Base-by-base conservation (phyloP, 2,329 filamentous ascomycete genomes). In the Neoarthrinium moseri region DNA sequence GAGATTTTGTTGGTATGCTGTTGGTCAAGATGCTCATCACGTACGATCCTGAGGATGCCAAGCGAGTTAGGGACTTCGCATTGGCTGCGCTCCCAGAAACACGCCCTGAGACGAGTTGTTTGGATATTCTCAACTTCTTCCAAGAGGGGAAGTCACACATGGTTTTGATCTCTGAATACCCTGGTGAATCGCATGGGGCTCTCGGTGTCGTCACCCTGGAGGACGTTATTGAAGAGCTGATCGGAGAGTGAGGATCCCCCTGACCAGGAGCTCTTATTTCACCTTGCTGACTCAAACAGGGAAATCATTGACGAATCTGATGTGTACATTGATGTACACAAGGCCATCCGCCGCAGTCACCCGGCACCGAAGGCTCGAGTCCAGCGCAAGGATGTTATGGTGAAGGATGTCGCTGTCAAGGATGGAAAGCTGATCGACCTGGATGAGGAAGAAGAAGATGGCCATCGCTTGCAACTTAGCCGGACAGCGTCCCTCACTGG, bases 121-220 rank as follows among this genome's bases (percentile, higher is more conserved):
- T 99, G 46, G 94, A 99, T 65, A 97, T 99, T 59, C 90, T 99
- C 70, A 99, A 99, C 71, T 99, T 96, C 69, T 99, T 99, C 73
- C 94, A 99, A 67, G 94, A 99, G 73, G 94, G 94, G 58, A 99
- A 99, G 66, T 96, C 91, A 2, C 94, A 99, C 67, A 96, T 99
- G 91, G 92, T 97, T 0, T 75, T 99, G 22, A 94, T 97, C 7
- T 96, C 92, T 0, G 89, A 96, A 59, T 77, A 69, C 24, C 94
- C 94, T 1, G 91, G 92, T n/a, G 89, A 95, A 54, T 86, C 95
- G 59, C 84, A 88, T 58, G 94, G 94, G 36, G 91, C 91, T 5
- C 74, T 96, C 11, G 94, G 94, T 46, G 94, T 99, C 4, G 90
- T 99, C 13, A 99, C 94, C 0, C 73, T 99, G 2, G 94, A 99